phyloP scores from a whole-genome alignment of 129 eudicot genomes.

The Mikania micrantha region DNA sequence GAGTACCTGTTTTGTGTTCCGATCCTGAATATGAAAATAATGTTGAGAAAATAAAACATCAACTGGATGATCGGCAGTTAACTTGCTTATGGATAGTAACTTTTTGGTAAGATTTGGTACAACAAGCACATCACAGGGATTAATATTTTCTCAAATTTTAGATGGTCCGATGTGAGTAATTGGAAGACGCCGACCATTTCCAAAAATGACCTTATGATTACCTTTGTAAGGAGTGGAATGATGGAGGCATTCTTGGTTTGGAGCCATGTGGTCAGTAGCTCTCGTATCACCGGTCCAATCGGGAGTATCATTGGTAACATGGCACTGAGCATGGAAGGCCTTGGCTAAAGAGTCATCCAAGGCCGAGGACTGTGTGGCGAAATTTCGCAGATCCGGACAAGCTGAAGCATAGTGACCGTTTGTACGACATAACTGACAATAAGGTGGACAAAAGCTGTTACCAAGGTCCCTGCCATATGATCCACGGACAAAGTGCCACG shows the following conservation, averaged over 20 bases:
- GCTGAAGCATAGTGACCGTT: neutral
- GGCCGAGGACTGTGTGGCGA: neutral
- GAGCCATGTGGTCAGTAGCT: neutral
- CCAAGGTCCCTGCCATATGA: neutral
- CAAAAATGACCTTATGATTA: neutral
- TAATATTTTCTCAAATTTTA: neutral
- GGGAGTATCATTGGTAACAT: neutral
- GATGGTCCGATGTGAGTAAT: neutral
- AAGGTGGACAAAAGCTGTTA: neutral
- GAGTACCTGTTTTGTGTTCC: neutral
- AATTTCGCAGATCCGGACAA: neutral
- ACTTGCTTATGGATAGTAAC: neutral
- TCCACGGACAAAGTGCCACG: too few relatives aligned
- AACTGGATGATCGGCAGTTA: too few relatives aligned
- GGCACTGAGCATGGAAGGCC: neutral
- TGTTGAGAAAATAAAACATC: neutral
- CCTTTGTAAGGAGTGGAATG: neutral
- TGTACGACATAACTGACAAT: too few relatives aligned
- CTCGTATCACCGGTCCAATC: too few relatives aligned
- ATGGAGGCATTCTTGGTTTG: neutral
- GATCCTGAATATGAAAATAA: neutral
- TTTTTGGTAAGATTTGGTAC: neutral
- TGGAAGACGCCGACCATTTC: neutral
- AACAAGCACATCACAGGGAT: neutral
- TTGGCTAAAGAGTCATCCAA: neutral